Percentiles rank a stretch among this genome's conserved stretches.
Conservation (phyloP, 306 rosid species). For the Quillaja saponaria region DNA sequence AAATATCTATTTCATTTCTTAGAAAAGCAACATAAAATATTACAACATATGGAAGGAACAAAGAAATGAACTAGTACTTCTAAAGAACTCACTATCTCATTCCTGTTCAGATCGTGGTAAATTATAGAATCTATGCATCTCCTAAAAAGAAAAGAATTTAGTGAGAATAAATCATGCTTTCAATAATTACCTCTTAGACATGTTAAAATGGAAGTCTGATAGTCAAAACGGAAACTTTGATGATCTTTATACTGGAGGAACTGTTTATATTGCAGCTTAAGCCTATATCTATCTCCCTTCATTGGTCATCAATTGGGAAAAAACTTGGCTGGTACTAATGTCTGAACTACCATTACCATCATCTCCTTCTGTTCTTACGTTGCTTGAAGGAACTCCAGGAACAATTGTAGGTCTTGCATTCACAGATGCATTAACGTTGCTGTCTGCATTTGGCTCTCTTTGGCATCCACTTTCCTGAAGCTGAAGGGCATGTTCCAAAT, state of each 20-base stretch:
- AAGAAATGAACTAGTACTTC: constrained; percentile 13
- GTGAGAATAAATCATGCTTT: constrained; percentile 10
- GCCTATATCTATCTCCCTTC: constrained; percentile 72
- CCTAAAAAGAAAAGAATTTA: constrained; percentile 12
- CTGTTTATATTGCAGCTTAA: constrained; percentile 27
- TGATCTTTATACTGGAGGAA: constrained; percentile 10
- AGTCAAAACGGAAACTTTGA: constrained; percentile 10
- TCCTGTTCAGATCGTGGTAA: constrained; percentile 21
- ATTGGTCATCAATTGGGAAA: constrained; percentile 87
- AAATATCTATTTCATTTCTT: constrained; percentile 28
- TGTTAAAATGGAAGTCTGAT: constrained; percentile 18
- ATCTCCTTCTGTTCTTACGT: constrained; percentile 38
- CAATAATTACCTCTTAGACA: constrained; percentile 27
- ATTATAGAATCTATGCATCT: constrained; percentile 3
- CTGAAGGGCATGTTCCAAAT: constrained; percentile 91
- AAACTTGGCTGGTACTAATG: constrained; percentile 65
- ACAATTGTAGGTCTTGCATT: constrained; percentile 23
- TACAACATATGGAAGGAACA: constrained; percentile 23
- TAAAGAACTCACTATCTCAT: constrained; percentile 21
- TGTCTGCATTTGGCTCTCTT: constrained; percentile 30
- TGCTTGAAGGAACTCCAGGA: constrained; percentile 38
- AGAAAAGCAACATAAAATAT: constrained; percentile 1
- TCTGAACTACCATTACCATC: constrained; percentile 47
- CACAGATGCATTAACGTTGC: constrained; percentile 21
- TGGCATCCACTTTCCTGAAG: constrained; percentile 65